phyloP scores from a whole-genome alignment of 345 rosid genomes.

The Brassica cretica region DNA sequence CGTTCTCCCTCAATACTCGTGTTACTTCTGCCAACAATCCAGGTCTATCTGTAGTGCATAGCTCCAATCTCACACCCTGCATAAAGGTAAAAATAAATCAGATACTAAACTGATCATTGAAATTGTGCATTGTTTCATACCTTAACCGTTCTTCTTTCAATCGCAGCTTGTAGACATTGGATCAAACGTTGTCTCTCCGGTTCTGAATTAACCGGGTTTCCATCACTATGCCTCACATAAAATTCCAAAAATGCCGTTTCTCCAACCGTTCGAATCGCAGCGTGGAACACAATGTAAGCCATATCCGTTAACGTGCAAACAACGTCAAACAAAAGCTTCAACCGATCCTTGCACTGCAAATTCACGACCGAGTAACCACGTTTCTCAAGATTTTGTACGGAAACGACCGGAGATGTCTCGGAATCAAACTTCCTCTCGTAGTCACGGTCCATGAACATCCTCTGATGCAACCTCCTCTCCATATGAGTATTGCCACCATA shows the following conservation, averaged over 20 bases:
- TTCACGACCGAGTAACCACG: slow-evolving; percentile 84
- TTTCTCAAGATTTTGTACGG: slow-evolving; percentile 78
- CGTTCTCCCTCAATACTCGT: slow-evolving; percentile 78
- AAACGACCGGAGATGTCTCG: slow-evolving; percentile 60
- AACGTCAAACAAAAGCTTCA: slow-evolving; percentile 81
- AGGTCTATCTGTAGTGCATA: slow-evolving; percentile 57
- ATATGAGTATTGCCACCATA: slow-evolving; percentile 76
- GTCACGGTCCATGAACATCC: slow-evolving; percentile 96
- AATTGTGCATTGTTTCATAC: slow-evolving; percentile 34
- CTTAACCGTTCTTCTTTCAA: slow-evolving; percentile 78
- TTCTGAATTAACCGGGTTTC: slow-evolving; percentile 86
- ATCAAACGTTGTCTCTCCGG: slow-evolving; percentile 91
- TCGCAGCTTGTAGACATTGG: slow-evolving; percentile 86
- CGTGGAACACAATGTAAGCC: slow-evolving; percentile 92
- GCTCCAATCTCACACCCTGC: slow-evolving; percentile 84
- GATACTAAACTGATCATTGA: neutral
- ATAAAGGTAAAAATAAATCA: neutral
- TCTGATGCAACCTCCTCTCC: slow-evolving; percentile 92
- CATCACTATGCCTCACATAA: slow-evolving; percentile 76
- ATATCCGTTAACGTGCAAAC: slow-evolving; percentile 95
- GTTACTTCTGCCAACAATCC: slow-evolving; percentile 85
- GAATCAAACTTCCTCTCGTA: slow-evolving; percentile 61
- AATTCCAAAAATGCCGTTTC: slow-evolving; percentile 77
- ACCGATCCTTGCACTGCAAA: slow-evolving; percentile 88
- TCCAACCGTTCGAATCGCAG: slow-evolving; percentile 62